Percentiles rank a stretch among this genome's conserved stretches.
Evolutionary conservation across 192 early-diverging fungal species (phyloP).

Genomic region (Cladochytrium replicatum): DNA sequence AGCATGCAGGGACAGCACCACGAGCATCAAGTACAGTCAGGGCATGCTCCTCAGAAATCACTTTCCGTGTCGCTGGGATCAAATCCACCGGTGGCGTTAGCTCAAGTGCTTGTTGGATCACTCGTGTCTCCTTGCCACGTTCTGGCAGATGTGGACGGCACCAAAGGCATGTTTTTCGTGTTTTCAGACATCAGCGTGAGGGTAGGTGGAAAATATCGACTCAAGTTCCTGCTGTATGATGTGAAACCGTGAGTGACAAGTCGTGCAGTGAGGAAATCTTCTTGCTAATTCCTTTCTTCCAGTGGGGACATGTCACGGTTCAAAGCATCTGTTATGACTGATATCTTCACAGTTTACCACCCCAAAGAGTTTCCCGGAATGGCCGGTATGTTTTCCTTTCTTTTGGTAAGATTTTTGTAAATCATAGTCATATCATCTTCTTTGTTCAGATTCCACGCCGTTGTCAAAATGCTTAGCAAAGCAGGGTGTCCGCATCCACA

Average conservation of each 20-base stretch:
- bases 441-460: constrained; percentile 6
- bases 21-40: not conserved
- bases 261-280: too few species aligned
- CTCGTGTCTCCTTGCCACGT: constrained; percentile 13
- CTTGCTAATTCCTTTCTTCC: too few species aligned
- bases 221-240: too few species aligned
- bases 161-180: constrained; percentile 24
- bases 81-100: not conserved
- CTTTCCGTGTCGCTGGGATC: too few species aligned
- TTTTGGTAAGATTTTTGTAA: too few species aligned
- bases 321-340: constrained; percentile 13
- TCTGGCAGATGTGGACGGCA: constrained; percentile 12
- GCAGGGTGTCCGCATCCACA: constrained; percentile 11
- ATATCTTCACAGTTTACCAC: constrained; percentile 7
- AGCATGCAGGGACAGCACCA: too few species aligned
- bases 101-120: constrained; percentile 7
- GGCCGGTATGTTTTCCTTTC: constrained; percentile 1
- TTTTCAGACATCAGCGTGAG: constrained; percentile 25
- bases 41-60: too few species aligned
- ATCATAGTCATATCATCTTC: too few species aligned
- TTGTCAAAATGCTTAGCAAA: constrained; percentile 4
- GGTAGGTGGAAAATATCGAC: constrained; percentile 18
- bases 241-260: too few species aligned
- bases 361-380: constrained; percentile 12
- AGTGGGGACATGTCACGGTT: too few species aligned